Evolutionary conservation across 176 grass and related monocot genomes (phyloP), one percentile per base, ranked within the genome.

Genomic region (Juncus effusus): DNA sequence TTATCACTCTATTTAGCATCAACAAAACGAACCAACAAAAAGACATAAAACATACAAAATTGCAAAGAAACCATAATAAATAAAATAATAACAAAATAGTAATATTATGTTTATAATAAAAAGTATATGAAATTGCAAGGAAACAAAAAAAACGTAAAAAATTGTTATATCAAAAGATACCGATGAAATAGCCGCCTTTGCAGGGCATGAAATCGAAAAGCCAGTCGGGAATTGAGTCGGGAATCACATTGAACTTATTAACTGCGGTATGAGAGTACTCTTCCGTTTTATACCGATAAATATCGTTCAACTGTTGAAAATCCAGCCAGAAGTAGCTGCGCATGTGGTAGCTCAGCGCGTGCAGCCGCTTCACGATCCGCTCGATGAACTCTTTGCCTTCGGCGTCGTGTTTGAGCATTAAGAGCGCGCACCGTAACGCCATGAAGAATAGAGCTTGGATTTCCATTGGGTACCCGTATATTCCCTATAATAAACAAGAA

Each of bases 381-480:
- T 74, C 74, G n/a, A 83, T 50, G 36, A 78, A 72, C 45, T 83
- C 75, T 44, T 83, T 83, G 13, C 80, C 80, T 53, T 83, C 68
- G 3, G 67, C 40, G n/a, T 83, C 80, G 37, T 83, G 74, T 50
- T 83, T 83, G 44, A 78, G 54, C 74, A 78, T 68, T 11, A 40
- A 12, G 50, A 78, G 74, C 1, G 67, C 67, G 39, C 75, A 74
- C 41, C 75, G 50, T 59, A 83, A 60, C 10, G 80, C 59, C 80
- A 83, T 83, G 42, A 83, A 83, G 70, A 83, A 83, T 59, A 83
- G 64, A 49, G 80, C 67, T 73, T 78, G 80, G 35, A 83, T 83
- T 77, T 83, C 80, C 16, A 83, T 83, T 16, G 68, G 80, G 56
- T 78, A 74, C 53, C 80, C 80, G 67, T 83, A 83, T 60, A 83